Base-by-base conservation (phyloP, 148 eudicot species). In the Fallopia convolvulus region DNA sequence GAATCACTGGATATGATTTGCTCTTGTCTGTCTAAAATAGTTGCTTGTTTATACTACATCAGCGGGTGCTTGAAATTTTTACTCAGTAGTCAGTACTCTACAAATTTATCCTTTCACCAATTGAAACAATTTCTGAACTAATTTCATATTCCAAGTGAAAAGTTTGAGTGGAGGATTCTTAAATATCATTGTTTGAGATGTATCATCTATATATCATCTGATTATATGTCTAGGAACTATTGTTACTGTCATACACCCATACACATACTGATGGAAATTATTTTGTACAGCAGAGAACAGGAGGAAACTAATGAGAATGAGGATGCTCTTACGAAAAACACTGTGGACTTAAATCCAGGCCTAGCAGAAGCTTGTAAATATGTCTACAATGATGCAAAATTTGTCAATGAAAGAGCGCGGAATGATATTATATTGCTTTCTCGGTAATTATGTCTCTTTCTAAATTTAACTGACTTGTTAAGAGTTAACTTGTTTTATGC, bases 371-470 rank as follows among this genome's bases (percentile, higher is more conserved):
- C 93, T 75, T 90, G 87, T 77, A 87, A 84, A 86, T 88, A 82
- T 85, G 93, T 80, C 58, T 80, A 82, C 72, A 92, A 92, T 77
- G 99, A 94, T 81, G 99, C 99, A 71, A 92, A 87, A 82, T 91
- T 76, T 81, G 91, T 92, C 20, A 89, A 95, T 76, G 94, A 94
- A 90, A 89, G 97, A 83, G 99, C 97, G 50, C 87, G 83, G 42
- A 92, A 83, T 83, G 99, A 94, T 77, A 89, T 94, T 41, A 83
- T 92, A 75, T 79, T 94, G 85, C 97, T 94, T 83, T 94, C 99
- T 75, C 92, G 97, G 99, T 94, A 92, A 78, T 44, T 52, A 66
- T 36, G 44, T 10, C 42, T 68, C 72, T 68, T 68, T 63, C 42
- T 14, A 36, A 13, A 58, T 17, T 52, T 17, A 44, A 32, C n/a